Base-by-base conservation (phyloP, 192 early-diverging fungal genomes). In the Dissophora globulifera region DNA sequence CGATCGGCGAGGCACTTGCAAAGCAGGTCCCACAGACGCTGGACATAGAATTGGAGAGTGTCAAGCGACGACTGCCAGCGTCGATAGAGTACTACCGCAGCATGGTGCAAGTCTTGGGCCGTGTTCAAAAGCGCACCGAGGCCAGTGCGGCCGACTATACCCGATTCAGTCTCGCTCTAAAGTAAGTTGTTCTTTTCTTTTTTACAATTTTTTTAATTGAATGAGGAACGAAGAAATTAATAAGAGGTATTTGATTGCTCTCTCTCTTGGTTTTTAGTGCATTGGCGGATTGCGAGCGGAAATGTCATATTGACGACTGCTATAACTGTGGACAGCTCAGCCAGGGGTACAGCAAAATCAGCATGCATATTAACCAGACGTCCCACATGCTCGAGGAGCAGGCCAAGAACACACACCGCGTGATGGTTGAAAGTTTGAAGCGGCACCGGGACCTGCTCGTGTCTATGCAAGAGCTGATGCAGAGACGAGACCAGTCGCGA, bases 401-500 rank as follows among this genome's bases (percentile, higher is more conserved):
- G 59, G 79, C 79, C 6, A 29, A 27, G 42, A 50, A 79, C 17
- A 67, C 78, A 50, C 79, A 80, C 10, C 84, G 84, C 43, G 83
- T 78, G 0, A 74, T 90, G 47, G 67, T 90, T 5, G 90, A 91
- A 50, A 83, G 69, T 76, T 45, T 91, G 38, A 91, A 90, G 53
- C 67, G 83, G 31, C 83, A 88, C 49, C 84, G 89, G n/a, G 89
- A 91, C 54, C 58, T 91, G 12, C 64, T 91, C 22, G 81, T 87
- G 15, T 85, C 88, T 7, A 78, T 83, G 42, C 76, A 72, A 71
- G 84, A 86, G 51, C 48, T 88, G n/a, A 42, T 88, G n/a, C 85
- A 86, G 22, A 68, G 90, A 27, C 79, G 80, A 35, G 85, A 90
- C 52, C 62, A 74, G 10, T 57, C 86, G 27, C 49, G 80, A 22